phyloP scores from a whole-genome alignment of 495 filamentous ascomycete species.

The Podospora comata region DNA sequence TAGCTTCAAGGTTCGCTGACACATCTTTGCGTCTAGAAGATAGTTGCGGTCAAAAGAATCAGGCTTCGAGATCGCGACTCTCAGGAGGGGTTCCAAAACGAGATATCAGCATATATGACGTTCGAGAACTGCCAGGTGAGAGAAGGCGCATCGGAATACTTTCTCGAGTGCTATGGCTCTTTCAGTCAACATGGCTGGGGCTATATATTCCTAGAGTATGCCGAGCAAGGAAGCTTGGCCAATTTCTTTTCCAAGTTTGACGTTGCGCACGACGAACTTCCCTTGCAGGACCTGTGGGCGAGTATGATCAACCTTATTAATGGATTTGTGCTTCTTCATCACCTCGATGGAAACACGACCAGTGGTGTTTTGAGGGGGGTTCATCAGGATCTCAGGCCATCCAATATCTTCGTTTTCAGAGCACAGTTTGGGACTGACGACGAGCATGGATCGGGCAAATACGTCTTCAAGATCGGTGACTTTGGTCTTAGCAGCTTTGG shows the following conservation, averaged over 20 bases:
- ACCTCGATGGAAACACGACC: neutral
- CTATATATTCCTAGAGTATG: neutral
- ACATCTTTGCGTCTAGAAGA: too few relatives aligned
- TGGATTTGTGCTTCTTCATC: neutral
- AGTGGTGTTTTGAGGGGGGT: neutral
- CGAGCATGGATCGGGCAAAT: too few relatives aligned
- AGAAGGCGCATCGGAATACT: too few relatives aligned
- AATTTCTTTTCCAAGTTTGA: neutral
- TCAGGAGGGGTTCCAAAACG: neutral
- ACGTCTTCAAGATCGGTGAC: conserved; percentile 2
- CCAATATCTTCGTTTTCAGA: conserved; percentile 2
- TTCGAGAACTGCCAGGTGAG: too few relatives aligned
- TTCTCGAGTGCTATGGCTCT: neutral
- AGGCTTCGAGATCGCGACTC: neutral
- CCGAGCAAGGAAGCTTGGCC: neutral
- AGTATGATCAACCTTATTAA: neutral
- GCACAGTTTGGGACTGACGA: too few relatives aligned
- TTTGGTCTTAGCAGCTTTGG: conserved; percentile 5
- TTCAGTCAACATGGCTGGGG: neutral
- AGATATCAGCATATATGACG: neutral
- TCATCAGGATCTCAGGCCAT: conserved; percentile 1
- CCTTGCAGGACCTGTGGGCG: neutral
- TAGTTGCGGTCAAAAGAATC: neutral
- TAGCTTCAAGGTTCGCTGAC: too few relatives aligned
- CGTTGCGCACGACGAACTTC: neutral